These are phyloP conservation scores for Candida maesae DNA, from an alignment of 805 yeast species.

Conservation along the genomic window DNA sequence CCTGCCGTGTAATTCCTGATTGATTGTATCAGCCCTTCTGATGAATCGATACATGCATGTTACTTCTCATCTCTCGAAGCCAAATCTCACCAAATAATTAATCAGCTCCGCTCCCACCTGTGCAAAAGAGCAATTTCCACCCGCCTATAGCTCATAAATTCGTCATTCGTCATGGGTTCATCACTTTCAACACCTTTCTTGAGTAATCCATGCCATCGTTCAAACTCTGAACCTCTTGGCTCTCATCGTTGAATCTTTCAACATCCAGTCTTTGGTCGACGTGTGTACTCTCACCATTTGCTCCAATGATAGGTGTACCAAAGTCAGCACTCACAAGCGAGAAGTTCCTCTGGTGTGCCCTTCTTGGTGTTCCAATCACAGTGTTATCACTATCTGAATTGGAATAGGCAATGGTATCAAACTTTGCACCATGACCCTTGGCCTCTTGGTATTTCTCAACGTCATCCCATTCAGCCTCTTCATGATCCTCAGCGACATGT, in stretches of 20 bases:
- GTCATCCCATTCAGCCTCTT: constrained; percentile 15
- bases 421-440: constrained; percentile 1
- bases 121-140: too few relatives aligned
- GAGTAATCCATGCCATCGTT: constrained; percentile 57
- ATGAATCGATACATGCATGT: too few relatives aligned
- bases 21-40: too few relatives aligned
- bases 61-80: too few relatives aligned
- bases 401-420: too few relatives aligned
- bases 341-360: constrained; percentile 5
- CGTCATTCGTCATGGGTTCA: constrained; percentile 39
- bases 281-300: constrained; percentile 22
- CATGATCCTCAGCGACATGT: constrained; percentile 5
- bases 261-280: constrained; percentile 65
- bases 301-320: constrained; percentile 18
- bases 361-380: constrained; percentile 5
- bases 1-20: too few relatives aligned
- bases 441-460: constrained; percentile 7
- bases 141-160: too few relatives aligned
- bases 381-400: constrained; percentile 10
- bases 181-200: constrained; percentile 50
- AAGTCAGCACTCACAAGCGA: constrained; percentile 10
- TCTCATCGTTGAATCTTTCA: constrained; percentile 39
- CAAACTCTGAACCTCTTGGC: constrained; percentile 39
- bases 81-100: too few relatives aligned
- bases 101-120: too few relatives aligned